Evolutionary conservation across 2,329 filamentous ascomycete species (phyloP).

Genomic region (Fusarium begoniae): DNA sequence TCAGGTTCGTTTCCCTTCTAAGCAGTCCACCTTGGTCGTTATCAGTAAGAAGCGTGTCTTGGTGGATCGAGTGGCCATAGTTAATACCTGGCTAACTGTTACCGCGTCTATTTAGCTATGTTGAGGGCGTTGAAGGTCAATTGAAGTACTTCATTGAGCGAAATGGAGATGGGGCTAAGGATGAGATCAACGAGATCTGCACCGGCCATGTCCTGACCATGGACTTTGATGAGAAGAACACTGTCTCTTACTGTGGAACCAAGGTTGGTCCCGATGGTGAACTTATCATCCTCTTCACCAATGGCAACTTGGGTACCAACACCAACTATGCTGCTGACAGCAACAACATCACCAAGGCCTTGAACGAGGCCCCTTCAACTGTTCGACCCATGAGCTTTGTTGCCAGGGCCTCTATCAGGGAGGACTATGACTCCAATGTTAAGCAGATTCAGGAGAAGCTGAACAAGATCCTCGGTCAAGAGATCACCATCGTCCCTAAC

Average conservation of each 20-base stretch:
- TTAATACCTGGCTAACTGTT: not conserved
- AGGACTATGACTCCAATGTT: conserved; percentile 55
- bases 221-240: conserved; percentile 55
- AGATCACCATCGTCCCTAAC: conserved; percentile 58
- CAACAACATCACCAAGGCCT: conserved; percentile 52
- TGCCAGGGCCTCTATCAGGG: conserved; percentile 53
- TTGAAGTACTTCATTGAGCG: conserved; percentile 51
- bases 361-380: conserved; percentile 55
- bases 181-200: conserved; percentile 60
- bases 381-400: conserved; percentile 52
- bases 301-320: conserved; percentile 56
- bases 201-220: conserved; percentile 56
- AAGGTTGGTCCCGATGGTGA: conserved; percentile 54
- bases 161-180: conserved; percentile 51
- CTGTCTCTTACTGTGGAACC: conserved; percentile 55
- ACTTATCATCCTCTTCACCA: conserved; percentile 59
- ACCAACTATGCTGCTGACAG: conserved; percentile 50
- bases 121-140: conserved; percentile 52
- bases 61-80: not conserved
- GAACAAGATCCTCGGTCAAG: conserved; percentile 50
- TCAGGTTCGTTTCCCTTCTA: conserved; percentile 45
- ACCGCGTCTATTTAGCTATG: conserved; percentile 50
- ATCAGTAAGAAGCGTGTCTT: not conserved
- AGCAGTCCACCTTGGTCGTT: not conserved
- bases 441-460: conserved; percentile 51